Evolutionary conservation across 2,329 filamentous ascomycete genomes (phyloP), one percentile per base, ranked within the genome.

Genomic region (Bipolaris sorokiniana): DNA sequence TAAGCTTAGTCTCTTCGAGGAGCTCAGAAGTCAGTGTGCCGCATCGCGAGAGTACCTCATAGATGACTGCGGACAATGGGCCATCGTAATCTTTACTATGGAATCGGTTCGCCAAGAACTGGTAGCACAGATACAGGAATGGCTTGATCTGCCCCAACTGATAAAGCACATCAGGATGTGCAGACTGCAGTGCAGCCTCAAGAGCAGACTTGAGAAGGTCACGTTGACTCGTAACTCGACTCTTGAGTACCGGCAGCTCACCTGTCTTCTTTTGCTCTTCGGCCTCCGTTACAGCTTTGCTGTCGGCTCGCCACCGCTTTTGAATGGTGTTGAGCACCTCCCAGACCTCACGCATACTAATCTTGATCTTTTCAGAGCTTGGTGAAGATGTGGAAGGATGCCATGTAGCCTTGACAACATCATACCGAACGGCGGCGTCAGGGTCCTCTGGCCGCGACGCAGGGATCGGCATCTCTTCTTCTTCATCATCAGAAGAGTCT

Each of bases 1-100:
- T 83, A 54, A 92, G 84, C 67, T 90, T 90, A 38, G 86, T 84
- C 58, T 84, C 87, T 62, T 87, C 84, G 40, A 87, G 73, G 42
- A 81, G 81, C 58, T 83, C 86, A 62, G 83, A 84, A 47, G 82
- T 85, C 40, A 87, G 82, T 56, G 87, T 88, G 34, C 83, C 86
- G 47, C 87, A 86, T 53, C 82, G 78, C 5, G 86, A 83, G 72
- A 91, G 82, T 31, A 90, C 71, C 64, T 79, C 78, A 45, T 80
- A 77, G n/a, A 80, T 78, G 28, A 74, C 71, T 34, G 76, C 72
- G 11, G 78, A 62, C 7, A 83, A 64, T 16, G 69, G 56, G 34
- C 80, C 75, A 61, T 82, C 77, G 62, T 74, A 72, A 52, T 83
- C 81, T 44, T 79, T 76, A 41, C 74, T 74, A 66, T 78, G 79